These are phyloP conservation scores for Actinomucor elegans DNA, from an alignment of 371 early-diverging fungal genomes.

Conservation along the genomic window DNA sequence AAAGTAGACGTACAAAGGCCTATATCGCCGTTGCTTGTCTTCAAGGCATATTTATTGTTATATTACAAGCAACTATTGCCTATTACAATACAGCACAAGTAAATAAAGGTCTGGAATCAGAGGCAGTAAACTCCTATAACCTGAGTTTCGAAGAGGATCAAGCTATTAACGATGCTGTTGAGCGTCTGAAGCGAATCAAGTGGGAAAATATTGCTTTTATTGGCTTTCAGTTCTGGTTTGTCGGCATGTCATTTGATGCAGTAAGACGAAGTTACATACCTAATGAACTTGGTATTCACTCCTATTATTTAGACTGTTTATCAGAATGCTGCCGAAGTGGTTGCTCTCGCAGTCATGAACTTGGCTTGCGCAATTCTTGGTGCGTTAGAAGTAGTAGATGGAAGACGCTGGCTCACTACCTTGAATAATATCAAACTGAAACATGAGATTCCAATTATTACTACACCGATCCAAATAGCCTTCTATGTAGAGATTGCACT, in stretches of 20 bases:
- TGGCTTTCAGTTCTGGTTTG: constrained; percentile 46
- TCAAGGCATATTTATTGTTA: constrained; percentile 41
- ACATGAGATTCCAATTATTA: constrained; percentile 4
- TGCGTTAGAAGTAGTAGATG: constrained; percentile 41
- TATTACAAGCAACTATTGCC: constrained; percentile 36
- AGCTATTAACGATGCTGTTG: constrained; percentile 16
- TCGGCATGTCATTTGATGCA: constrained; percentile 50
- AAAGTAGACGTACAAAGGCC: constrained; percentile 37
- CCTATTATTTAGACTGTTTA: constrained; percentile 28
- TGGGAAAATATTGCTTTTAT: constrained; percentile 52
- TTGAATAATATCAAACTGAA: constrained; percentile 11
- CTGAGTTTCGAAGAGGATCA: background rate
- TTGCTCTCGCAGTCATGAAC: constrained; percentile 40
- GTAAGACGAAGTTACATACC: constrained; percentile 30
- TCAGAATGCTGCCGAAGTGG: constrained; percentile 43
- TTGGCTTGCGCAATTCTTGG: constrained; percentile 38
- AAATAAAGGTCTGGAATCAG: constrained; percentile 8
- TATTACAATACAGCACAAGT: constrained; percentile 33
- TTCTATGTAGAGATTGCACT: constrained; percentile 39
- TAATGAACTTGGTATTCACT: background rate
- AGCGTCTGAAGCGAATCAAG: constrained; percentile 37
- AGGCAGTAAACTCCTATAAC: background rate
- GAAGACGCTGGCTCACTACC: constrained; percentile 29
- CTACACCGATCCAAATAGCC: constrained; percentile 31
- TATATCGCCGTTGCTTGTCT: constrained; percentile 36